Conservation (phyloP, 768 basidiomycete species). For the Hypholoma fasciculare region DNA sequence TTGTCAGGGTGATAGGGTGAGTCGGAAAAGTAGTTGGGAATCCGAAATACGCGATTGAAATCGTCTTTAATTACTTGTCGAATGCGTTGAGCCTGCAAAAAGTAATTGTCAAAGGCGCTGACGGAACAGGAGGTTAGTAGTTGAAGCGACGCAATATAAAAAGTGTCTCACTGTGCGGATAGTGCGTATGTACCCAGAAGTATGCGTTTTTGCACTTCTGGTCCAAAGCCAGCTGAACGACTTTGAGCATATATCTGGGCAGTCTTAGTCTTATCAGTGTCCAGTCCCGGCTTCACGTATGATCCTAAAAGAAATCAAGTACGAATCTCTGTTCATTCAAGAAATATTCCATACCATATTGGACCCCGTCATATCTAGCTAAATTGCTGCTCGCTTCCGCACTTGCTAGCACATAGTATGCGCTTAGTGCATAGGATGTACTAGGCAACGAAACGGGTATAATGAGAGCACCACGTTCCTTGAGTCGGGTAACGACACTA, state of each 20-base stretch:
- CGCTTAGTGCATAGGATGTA: slow-evolving; percentile 73
- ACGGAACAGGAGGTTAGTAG: background rate
- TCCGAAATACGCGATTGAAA: slow-evolving; percentile 68
- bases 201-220: slow-evolving; percentile 84
- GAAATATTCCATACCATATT: slow-evolving; percentile 59
- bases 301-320: slow-evolving; percentile 37
- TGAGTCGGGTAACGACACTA: slow-evolving; percentile 37
- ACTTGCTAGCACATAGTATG: slow-evolving; percentile 94
- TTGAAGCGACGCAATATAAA: background rate
- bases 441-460: slow-evolving; percentile 74
- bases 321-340: background rate
- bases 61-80: slow-evolving; percentile 72
- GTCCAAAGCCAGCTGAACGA: slow-evolving; percentile 74
- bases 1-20: background rate
- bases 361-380: slow-evolving; percentile 85
- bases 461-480: slow-evolving; percentile 61
- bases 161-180: slow-evolving; percentile 75
- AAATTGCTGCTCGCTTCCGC: slow-evolving; percentile 94
- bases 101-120: slow-evolving; percentile 98
- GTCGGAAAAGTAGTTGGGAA: slow-evolving; percentile 49
- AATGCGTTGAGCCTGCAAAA: slow-evolving; percentile 86
- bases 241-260: slow-evolving; percentile 63
- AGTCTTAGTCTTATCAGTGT: slow-evolving; percentile 46
- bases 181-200: slow-evolving; percentile 90
- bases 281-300: slow-evolving; percentile 44